Evolutionary conservation across 1,139 yeast genomes (phyloP).

Genomic region (Protomyces pachydermus): DNA sequence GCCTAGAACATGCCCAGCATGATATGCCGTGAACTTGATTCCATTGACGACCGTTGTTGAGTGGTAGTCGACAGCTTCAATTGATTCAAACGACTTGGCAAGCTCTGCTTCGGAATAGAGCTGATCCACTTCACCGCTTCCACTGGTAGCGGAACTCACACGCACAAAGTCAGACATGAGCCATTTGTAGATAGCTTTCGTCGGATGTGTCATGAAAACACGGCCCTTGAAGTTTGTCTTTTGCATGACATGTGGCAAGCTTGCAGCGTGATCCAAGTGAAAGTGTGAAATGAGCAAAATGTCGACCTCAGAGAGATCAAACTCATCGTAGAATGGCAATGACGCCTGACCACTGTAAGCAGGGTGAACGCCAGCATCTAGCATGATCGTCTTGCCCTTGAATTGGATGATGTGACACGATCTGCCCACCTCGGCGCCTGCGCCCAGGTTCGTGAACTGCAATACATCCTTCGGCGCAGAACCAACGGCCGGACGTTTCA

Average conservation of each 20-base stretch:
- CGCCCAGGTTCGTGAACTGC: slow-evolving; percentile 92
- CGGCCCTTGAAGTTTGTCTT: slow-evolving; percentile 90
- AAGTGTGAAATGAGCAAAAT: slow-evolving; percentile 84
- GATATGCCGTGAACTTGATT: slow-evolving; percentile 91
- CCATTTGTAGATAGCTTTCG: slow-evolving; percentile 97
- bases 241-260: slow-evolving; percentile 95
- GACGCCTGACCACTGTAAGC: slow-evolving; percentile 87
- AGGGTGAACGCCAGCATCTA: slow-evolving; percentile 98
- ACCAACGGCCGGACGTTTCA: slow-evolving; percentile 3
- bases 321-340: slow-evolving; percentile 90
- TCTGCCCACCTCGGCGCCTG: slow-evolving; percentile 97
- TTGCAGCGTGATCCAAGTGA: slow-evolving; percentile 96
- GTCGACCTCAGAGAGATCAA: slow-evolving; percentile 82
- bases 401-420: slow-evolving; percentile 89
- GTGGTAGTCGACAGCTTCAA: slow-evolving; percentile 92
- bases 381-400: slow-evolving; percentile 93
- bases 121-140: slow-evolving; percentile 44
- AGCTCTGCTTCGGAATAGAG: slow-evolving; percentile 89
- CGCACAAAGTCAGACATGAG: slow-evolving; percentile 86
- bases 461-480: slow-evolving; percentile 40
- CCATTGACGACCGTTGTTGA: slow-evolving; percentile 93
- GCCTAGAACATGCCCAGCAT: slow-evolving; percentile 98
- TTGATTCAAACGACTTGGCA: slow-evolving; percentile 76
- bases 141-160: slow-evolving; percentile 47
- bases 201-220: slow-evolving; percentile 98